phyloP scores from a whole-genome alignment of 2,329 filamentous ascomycete genomes.

The Neopestalotiopsis rosae region DNA sequence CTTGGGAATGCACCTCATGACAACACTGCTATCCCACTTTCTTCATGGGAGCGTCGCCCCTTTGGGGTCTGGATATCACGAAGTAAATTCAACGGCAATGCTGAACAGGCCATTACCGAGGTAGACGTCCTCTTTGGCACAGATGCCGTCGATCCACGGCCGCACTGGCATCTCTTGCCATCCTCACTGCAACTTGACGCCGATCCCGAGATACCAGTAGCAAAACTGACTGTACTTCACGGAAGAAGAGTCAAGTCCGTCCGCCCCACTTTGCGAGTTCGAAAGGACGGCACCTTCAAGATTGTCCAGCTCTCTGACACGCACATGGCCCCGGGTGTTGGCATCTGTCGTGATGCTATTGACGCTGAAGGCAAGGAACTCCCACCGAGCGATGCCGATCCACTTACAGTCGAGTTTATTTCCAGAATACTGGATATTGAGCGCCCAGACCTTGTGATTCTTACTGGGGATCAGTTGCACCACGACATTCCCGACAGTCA shows the following conservation, averaged over 20 bases:
- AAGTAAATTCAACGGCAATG: conserved; percentile 42
- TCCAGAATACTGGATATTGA: conserved; percentile 70
- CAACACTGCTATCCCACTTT: neutral
- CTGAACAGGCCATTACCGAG: conserved; percentile 58
- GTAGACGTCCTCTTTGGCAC: conserved; percentile 71
- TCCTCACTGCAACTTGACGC: conserved; percentile 40
- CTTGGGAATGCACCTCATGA: conserved; percentile 56
- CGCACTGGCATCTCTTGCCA: conserved; percentile 39
- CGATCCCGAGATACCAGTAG: conserved; percentile 37
- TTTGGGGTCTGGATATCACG: conserved; percentile 71
- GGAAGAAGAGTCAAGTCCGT: conserved; percentile 28
- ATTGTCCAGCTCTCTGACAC: conserved; percentile 68
- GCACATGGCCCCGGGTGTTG: conserved; percentile 37
- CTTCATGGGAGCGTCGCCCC: conserved; percentile 65
- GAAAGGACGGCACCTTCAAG: conserved; percentile 74
- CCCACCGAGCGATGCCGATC: conserved; percentile 66
- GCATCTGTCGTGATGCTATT: conserved; percentile 36
- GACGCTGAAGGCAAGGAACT: conserved; percentile 39
- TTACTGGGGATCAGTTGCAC: conserved; percentile 71
- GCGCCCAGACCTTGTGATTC: conserved; percentile 71
- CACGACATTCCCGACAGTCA: conserved; percentile 38
- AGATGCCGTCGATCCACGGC: conserved; percentile 38
- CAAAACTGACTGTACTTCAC: conserved; percentile 40
- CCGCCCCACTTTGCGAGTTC: conserved; percentile 52
- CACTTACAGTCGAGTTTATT: conserved; percentile 71